These are phyloP conservation scores for Diatrype stigma DNA, from an alignment of 2,329 filamentous ascomycete genomes.

Conservation along the genomic window DNA sequence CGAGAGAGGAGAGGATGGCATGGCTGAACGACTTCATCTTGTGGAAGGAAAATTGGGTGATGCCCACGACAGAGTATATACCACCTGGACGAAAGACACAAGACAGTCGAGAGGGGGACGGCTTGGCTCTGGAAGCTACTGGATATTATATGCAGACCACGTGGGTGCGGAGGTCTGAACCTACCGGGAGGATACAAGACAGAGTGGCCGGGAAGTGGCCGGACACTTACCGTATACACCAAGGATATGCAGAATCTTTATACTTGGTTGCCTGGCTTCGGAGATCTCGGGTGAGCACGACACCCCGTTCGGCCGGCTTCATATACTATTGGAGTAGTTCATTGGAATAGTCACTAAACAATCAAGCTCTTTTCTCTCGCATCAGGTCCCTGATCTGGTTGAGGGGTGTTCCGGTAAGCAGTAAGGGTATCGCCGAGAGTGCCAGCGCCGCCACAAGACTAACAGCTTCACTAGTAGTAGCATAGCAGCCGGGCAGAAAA, in stretches of 20 bases:
- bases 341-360: no score
- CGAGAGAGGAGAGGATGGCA: constrained; percentile 22
- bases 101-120: neutral
- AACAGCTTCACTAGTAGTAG: no score
- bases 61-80: neutral
- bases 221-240: neutral
- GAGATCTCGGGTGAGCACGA: neutral
- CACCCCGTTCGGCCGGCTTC: neutral
- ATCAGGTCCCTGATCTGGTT: no score
- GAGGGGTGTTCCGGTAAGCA: no score
- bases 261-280: neutral
- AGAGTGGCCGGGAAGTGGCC: neutral
- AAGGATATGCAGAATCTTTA: neutral
- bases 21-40: constrained; percentile 26
- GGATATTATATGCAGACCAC: neutral
- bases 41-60: constrained; percentile 1
- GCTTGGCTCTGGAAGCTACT: neutral
- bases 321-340: no score
- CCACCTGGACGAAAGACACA: neutral
- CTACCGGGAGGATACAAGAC: neutral
- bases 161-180: neutral
- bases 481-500: no score
- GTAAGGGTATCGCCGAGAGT: no score
- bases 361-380: no score
- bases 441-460: no score